Conservation (phyloP, 352 stramenopile species). For the Elongisporangium undulatum region DNA sequence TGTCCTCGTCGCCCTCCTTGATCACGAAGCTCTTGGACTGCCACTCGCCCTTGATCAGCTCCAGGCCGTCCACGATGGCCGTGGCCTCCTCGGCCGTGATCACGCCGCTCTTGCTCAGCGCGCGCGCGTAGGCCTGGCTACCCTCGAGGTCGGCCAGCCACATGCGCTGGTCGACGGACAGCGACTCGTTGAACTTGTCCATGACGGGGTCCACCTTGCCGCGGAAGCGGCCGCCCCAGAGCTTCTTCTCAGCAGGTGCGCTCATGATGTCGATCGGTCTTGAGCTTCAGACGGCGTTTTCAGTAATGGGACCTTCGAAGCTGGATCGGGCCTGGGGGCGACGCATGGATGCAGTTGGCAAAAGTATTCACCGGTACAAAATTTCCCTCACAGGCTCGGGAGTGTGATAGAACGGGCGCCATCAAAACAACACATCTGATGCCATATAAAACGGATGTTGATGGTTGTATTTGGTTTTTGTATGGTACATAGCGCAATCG, state of each 20-base stretch:
- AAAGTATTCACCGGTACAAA: neutral
- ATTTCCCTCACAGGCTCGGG: neutral
- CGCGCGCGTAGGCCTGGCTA: conserved; percentile 94
- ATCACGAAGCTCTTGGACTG: conserved; percentile 65
- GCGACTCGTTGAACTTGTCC: conserved; percentile 99
- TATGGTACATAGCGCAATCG: neutral
- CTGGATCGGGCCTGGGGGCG: neutral
- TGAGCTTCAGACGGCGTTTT: neutral
- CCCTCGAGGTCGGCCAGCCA: conserved; percentile 95
- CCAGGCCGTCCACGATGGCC: conserved; percentile 85
- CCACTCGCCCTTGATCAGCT: conserved; percentile 90
- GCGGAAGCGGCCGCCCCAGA: conserved; percentile 92
- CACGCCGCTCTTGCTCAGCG: conserved; percentile 88
- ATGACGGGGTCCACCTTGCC: conserved; percentile 95
- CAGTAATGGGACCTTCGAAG: neutral
- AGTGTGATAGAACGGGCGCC: neutral
- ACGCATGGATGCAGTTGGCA: neutral
- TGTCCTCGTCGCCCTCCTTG: conserved; percentile 97
- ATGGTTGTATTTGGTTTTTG: neutral
- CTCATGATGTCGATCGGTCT: conserved; percentile 16
- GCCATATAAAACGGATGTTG: neutral
- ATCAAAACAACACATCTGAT: neutral
- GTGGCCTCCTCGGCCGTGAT: conserved; percentile 88
- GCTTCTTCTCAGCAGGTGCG: conserved; percentile 57
- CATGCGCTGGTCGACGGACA: conserved; percentile 97